phyloP scores from a whole-genome alignment of 495 filamentous ascomycete genomes.

The Tuber calosporum region DNA sequence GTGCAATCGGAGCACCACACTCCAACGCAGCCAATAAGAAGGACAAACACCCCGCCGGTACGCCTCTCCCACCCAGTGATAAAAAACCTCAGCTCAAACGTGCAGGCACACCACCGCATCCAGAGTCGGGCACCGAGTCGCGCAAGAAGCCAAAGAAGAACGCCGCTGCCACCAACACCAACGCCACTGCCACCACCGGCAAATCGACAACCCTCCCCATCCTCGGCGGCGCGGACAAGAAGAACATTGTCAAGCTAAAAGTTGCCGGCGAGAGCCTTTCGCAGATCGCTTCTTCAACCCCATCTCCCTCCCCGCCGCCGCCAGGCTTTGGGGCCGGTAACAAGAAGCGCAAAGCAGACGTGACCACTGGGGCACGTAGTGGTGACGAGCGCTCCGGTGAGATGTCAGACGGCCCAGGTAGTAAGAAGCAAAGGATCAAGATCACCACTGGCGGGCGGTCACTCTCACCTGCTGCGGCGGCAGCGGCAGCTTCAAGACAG shows the following conservation, averaged over 20 bases:
- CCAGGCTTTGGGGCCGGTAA: conserved; percentile 44
- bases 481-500: conserved; percentile 47
- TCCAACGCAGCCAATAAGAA: conserved; percentile 19
- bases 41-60: conserved; percentile 10
- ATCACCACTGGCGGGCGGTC: conserved; percentile 44
- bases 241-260: conserved; percentile 44
- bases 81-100: conserved; percentile 70
- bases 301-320: conserved; percentile 45
- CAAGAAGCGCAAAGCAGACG: conserved; percentile 43
- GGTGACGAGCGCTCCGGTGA: conserved; percentile 70
- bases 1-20: not conserved
- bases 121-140: conserved; percentile 69
- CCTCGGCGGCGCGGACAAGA: conserved; percentile 41
- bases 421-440: conserved; percentile 62
- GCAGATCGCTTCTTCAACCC: conserved; percentile 43
- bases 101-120: conserved; percentile 74
- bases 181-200: conserved; percentile 9
- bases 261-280: conserved; percentile 43
- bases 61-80: conserved; percentile 50
- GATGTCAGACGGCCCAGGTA: conserved; percentile 59
- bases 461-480: conserved; percentile 44
- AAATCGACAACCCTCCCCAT: conserved; percentile 35
- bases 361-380: conserved; percentile 66
- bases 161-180: conserved; percentile 44
- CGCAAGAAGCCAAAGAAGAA: conserved; percentile 83